A percentile compares a stretch with the other conserved stretches of the same genome.
Evolutionary conservation across 768 basidiomycete genomes (phyloP).

Genomic region (Leccinum imitatum): DNA sequence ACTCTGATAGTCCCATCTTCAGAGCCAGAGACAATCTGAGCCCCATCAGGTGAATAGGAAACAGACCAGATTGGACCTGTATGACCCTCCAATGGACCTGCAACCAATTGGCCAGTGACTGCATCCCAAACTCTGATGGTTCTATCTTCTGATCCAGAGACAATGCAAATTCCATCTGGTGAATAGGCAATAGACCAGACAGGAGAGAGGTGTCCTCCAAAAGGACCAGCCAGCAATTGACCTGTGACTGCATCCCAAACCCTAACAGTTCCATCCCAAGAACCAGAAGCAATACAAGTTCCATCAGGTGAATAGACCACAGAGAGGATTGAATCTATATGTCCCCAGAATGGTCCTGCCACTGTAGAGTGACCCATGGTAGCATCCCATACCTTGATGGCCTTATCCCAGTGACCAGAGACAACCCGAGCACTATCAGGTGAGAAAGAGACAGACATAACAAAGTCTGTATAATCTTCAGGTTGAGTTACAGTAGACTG

Average conservation of each 20-base stretch:
- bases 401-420: background rate
- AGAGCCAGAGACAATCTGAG: background rate
- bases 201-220: background rate
- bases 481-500: slow-evolving; percentile 8
- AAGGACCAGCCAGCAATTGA: background rate
- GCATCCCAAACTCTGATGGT: background rate
- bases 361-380: background rate
- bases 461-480: background rate
- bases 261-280: background rate
- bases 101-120: background rate
- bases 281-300: background rate
- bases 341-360: background rate
- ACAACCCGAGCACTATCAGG: background rate
- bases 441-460: slow-evolving; percentile 3
- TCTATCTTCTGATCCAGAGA: background rate
- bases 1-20: background rate
- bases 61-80: background rate
- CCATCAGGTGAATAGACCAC: background rate
- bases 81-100: background rate
- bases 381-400: background rate
- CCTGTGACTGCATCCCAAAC: background rate
- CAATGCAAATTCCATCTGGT: background rate
- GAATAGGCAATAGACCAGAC: background rate
- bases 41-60: background rate
- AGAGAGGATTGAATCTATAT: background rate